Conservation (phyloP, 495 filamentous ascomycete genomes). For the Penicillium simplicissimum region DNA sequence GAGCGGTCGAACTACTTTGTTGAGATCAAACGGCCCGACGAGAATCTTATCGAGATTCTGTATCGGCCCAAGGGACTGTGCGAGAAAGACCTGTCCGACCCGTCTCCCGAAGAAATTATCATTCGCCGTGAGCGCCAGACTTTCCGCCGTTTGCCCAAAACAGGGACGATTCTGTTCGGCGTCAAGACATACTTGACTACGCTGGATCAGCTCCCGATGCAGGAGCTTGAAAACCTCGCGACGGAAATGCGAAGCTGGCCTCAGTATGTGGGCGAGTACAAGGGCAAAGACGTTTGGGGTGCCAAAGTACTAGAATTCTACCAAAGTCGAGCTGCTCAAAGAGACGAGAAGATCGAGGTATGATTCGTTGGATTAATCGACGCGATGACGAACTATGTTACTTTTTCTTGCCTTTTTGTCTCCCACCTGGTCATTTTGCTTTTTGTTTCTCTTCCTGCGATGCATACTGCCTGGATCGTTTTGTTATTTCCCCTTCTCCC, state of each 20-base stretch:
- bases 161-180: constrained; percentile 52
- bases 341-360: constrained; percentile 26
- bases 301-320: constrained; percentile 47
- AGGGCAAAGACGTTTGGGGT: constrained; percentile 54
- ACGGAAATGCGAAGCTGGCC: constrained; percentile 55
- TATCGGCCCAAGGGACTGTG: constrained; percentile 39
- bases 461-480: neutral
- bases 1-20: constrained; percentile 57
- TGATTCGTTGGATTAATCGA: constrained; percentile 13
- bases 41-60: constrained; percentile 44
- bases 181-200: constrained; percentile 54
- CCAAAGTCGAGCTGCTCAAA: constrained; percentile 24
- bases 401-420: constrained; percentile 8
- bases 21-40: constrained; percentile 46
- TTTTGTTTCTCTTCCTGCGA: constrained; percentile 16
- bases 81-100: constrained; percentile 32
- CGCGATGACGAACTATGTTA: constrained; percentile 1
- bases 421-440: constrained; percentile 25
- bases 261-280: constrained; percentile 53
- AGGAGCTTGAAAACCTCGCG: constrained; percentile 46
- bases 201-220: constrained; percentile 47
- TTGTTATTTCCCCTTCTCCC: constrained; percentile 16
- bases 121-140: constrained; percentile 58
- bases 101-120: constrained; percentile 43
- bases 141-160: constrained; percentile 51